These are phyloP conservation scores for Sapria himalayana DNA, from an alignment of 345 rosid species.

Conservation along the genomic window DNA sequence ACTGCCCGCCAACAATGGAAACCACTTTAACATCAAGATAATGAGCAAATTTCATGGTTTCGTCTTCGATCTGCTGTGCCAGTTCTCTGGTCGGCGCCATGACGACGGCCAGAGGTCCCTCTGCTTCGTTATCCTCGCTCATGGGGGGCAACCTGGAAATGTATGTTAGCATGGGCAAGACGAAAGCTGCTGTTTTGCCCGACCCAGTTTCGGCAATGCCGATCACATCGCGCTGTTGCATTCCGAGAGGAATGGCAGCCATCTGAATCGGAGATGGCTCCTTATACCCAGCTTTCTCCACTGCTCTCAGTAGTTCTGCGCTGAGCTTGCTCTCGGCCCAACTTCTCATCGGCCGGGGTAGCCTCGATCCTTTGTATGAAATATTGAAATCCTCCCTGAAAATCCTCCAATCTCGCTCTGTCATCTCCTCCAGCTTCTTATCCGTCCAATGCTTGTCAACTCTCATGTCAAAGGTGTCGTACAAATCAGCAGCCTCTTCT, in stretches of 20 bases:
- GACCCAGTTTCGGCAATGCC: slow-evolving; percentile 96
- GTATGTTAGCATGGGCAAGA: slow-evolving; percentile 83
- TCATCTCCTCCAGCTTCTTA: slow-evolving; percentile 81
- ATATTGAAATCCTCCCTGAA: slow-evolving; percentile 82
- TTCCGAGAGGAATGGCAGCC: slow-evolving; percentile 80
- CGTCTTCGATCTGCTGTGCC: slow-evolving; percentile 92
- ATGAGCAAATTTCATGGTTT: slow-evolving; percentile 74
- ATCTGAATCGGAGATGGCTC: slow-evolving; percentile 78
- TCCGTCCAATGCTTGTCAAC: slow-evolving; percentile 87
- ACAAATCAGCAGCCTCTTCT: slow-evolving; percentile 67
- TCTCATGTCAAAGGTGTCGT: slow-evolving; percentile 85
- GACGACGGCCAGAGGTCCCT: slow-evolving; percentile 90
- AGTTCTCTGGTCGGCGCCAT: slow-evolving; percentile 89
- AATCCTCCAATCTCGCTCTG: slow-evolving; percentile 91
- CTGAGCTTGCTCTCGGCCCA: slow-evolving; percentile 75
- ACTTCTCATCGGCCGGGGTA: slow-evolving; percentile 83
- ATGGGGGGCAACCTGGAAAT: slow-evolving; percentile 66
- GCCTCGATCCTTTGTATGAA: slow-evolving; percentile 81
- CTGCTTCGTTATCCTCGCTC: slow-evolving; percentile 70
- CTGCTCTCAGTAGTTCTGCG: slow-evolving; percentile 55
- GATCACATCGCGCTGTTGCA: slow-evolving; percentile 86
- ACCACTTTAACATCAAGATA: slow-evolving; percentile 74
- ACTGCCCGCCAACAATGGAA: slow-evolving; percentile 87
- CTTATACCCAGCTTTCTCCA: slow-evolving; percentile 78
- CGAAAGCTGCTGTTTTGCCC: slow-evolving; percentile 93